A percentile compares a stretch with the other conserved stretches of the same genome.
Conservation (phyloP, 345 rosid genomes). For the Citrus reticulata region DNA sequence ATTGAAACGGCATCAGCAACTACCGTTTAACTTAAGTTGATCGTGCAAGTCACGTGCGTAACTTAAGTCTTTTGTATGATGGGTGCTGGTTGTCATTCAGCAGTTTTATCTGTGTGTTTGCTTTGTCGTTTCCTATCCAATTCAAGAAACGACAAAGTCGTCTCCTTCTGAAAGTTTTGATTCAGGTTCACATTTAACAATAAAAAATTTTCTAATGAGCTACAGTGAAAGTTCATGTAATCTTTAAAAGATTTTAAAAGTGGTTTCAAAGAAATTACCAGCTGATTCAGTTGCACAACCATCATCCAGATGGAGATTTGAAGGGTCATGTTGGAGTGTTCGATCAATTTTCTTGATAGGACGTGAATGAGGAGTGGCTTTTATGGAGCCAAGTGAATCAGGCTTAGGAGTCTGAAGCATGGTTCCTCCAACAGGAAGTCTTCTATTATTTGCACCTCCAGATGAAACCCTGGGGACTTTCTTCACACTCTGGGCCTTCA, state of each 20-base stretch:
- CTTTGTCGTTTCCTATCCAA: too few species aligned
- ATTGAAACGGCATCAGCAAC: too few species aligned
- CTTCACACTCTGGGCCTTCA: conserved; percentile 67
- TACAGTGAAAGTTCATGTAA: neutral
- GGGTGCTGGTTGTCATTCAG: too few species aligned
- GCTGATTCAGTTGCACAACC: conserved; percentile 44
- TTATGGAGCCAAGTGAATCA: conserved; percentile 36
- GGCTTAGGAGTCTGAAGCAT: conserved; percentile 67
- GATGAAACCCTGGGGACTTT: conserved; percentile 72
- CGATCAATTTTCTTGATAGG: conserved; percentile 51
- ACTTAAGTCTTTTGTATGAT: too few species aligned
- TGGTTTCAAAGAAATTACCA: conserved; percentile 37
- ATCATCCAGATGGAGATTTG: conserved; percentile 38
- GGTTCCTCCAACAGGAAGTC: conserved; percentile 73
- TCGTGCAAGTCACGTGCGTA: too few species aligned
- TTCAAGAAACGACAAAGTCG: too few species aligned
- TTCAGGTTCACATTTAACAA: too few species aligned
- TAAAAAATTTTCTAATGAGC: neutral
- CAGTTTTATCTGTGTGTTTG: too few species aligned
- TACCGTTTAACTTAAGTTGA: too few species aligned
- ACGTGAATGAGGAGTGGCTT: conserved; percentile 43
- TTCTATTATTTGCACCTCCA: conserved; percentile 68
- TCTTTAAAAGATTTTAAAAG: neutral
- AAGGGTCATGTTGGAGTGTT: conserved; percentile 31
- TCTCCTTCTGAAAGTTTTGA: too few species aligned